Percentiles rank a stretch among this genome's conserved stretches.
These are phyloP conservation scores for Oryza glaberrima DNA, from an alignment of 176 grass and related monocot genomes.

Conservation along the genomic window DNA sequence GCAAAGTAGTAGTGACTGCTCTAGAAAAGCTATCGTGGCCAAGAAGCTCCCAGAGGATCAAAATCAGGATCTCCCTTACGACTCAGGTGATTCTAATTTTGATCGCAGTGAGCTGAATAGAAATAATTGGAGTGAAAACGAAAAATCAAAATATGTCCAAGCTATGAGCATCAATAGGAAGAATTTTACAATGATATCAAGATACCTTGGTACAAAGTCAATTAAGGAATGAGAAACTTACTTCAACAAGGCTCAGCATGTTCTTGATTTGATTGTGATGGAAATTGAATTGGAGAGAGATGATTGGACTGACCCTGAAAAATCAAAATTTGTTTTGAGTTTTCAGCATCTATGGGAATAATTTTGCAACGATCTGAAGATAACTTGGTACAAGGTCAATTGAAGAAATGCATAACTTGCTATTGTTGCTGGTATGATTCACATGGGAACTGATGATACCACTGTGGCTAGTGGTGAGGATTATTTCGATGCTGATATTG, in stretches of 20 bases:
- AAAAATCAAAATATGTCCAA: conserved; percentile 51
- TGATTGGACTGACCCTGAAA: conserved; percentile 59
- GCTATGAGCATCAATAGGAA: conserved; percentile 54
- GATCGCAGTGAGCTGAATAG: conserved; percentile 47
- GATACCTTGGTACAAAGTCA: conserved; percentile 50
- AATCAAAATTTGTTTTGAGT: conserved; percentile 53
- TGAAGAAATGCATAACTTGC: neutral
- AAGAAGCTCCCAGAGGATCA: conserved; percentile 16
- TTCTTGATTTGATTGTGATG: conserved; percentile 32
- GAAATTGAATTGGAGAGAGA: conserved; percentile 37
- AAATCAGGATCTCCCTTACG: conserved; percentile 7
- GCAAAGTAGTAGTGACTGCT: conserved; percentile 17
- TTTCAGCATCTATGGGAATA: conserved; percentile 52
- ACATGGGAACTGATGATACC: conserved; percentile 14
- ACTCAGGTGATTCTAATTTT: conserved; percentile 39
- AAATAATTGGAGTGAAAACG: conserved; percentile 52
- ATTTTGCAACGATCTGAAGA: conserved; percentile 52
- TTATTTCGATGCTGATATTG: conserved; percentile 43
- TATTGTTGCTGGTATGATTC: neutral
- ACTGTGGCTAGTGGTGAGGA: conserved; percentile 40
- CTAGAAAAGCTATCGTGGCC: neutral
- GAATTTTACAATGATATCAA: conserved; percentile 55
- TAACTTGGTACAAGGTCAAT: conserved; percentile 46
- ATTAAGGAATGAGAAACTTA: conserved; percentile 60
- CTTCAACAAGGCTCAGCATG: conserved; percentile 56